Evolutionary conservation across 2,329 filamentous ascomycete genomes (phyloP).

Genomic region (Apiospora rasikravindrae): DNA sequence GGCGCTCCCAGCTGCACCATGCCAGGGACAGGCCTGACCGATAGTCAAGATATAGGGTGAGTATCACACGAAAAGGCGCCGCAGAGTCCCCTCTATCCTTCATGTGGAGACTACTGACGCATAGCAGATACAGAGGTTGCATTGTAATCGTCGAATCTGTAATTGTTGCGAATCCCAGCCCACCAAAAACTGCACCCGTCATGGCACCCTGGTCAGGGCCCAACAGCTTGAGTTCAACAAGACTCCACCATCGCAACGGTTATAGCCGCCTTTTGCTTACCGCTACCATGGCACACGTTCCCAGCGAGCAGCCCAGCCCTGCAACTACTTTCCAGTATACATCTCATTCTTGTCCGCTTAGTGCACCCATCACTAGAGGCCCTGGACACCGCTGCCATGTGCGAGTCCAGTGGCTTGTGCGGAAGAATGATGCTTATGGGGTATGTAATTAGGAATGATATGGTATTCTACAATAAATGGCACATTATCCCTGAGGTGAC

Average conservation of each 20-base stretch:
- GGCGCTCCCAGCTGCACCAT: neutral
- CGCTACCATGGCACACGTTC: slow-evolving; percentile 8
- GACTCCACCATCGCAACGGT: neutral
- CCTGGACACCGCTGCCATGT: neutral
- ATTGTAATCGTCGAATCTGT: neutral
- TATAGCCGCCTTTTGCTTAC: neutral
- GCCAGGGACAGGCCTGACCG: slow-evolving; percentile 6
- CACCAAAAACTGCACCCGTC: neutral
- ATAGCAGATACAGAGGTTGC: neutral
- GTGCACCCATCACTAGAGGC: neutral
- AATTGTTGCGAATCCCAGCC: neutral
- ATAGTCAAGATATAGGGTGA: neutral
- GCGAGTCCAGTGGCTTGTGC: neutral
- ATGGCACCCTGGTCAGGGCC: neutral
- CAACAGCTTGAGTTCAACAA: neutral
- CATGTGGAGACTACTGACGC: neutral
- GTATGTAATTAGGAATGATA: neutral
- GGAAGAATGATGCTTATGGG: too few relatives aligned
- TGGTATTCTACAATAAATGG: neutral
- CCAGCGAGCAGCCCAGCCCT: neutral
- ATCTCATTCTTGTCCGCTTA: neutral
- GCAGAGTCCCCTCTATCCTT: neutral
- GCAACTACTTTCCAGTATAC: neutral
- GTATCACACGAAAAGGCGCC: neutral
- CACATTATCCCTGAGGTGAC: neutral